phyloP scores from a whole-genome alignment of 257 asterid genomes.

The Perilla frutescens region DNA sequence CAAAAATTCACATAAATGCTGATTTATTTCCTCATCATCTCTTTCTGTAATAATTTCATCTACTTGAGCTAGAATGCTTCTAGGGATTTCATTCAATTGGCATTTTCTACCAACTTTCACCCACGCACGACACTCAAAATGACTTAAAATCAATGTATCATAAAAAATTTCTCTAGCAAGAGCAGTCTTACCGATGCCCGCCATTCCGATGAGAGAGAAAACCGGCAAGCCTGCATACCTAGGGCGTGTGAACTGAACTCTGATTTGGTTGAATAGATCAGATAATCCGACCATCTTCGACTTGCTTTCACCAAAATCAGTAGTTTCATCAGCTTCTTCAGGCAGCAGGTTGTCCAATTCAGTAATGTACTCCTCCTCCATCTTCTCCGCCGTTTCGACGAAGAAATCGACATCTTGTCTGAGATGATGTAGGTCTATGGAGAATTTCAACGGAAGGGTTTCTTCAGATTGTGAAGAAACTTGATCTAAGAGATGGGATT shows the following conservation, averaged over 20 bases:
- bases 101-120: slow-evolving; percentile 9
- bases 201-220: background rate
- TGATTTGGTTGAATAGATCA: background rate
- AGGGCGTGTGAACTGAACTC: background rate
- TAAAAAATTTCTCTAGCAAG: slow-evolving; percentile 1
- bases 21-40: background rate
- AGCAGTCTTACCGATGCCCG: slow-evolving; percentile 22
- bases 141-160: slow-evolving; percentile 3
- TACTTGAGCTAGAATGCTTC: slow-evolving; percentile 12
- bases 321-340: background rate
- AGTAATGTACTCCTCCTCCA: background rate
- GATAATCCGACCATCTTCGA: slow-evolving; percentile 5
- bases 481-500: slow-evolving; percentile 1
- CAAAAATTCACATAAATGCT: background rate
- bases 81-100: background rate
- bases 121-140: slow-evolving; percentile 13
- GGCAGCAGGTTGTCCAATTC: background rate
- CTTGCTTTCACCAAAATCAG: background rate
- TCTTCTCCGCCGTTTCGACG: background rate
- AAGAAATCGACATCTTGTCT: background rate
- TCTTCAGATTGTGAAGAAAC: background rate
- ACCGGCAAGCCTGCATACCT: background rate
- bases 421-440: slow-evolving; percentile 12
- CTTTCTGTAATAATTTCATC: background rate
- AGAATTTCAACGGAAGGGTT: background rate